Base-by-base conservation (phyloP, 2,329 filamentous ascomycete genomes). In the Raffaelea ambrosiae region DNA sequence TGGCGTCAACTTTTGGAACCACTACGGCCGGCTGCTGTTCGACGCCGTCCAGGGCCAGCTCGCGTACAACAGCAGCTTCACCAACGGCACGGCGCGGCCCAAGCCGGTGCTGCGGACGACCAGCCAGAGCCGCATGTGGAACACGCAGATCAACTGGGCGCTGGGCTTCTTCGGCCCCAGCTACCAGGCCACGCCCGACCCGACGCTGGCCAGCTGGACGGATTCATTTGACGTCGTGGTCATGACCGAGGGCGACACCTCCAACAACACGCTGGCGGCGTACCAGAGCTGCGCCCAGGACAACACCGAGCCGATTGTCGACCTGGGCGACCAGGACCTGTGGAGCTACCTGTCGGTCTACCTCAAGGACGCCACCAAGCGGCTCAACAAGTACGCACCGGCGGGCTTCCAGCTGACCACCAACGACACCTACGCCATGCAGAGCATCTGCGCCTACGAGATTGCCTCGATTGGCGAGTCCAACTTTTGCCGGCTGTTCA, bases 371-470 rank as follows among this genome's bases (percentile, higher is more conserved):
- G 71, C 74, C 9, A 68, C 68, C 2, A 51, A 60, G 14, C 69
- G 74, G 3, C 59, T 79, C 19, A 68, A 74, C 22, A 49, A 63
- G 35, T 70, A 71, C 55, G 66, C 68, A 4, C 73, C 75, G 3
- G 29, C 55, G 0, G 70, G 69, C 29, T 76, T 79, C 58, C 63
- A 59, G 16, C 62, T 78, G 31, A 76, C 64, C 1, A 53, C 63
- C 33, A 69, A 71, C 51, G 74, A 78, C 56, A 70, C 71, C 1
- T 74, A 76, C 41, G 67, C 65, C 20, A 70, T 73, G 67, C 67
- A 70, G 56, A 76, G 67, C 52, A 65, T 76, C 45, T 80, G 76
- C 53, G 70, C 72, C 3, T 79, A 79, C 54, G 76, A 79, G 57
- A 63, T 62, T 42, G 69, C 63, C 35, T 74, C 69, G 52, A 65